Conservation (phyloP, 257 asterid species). For the Solanum ossicruentum region DNA sequence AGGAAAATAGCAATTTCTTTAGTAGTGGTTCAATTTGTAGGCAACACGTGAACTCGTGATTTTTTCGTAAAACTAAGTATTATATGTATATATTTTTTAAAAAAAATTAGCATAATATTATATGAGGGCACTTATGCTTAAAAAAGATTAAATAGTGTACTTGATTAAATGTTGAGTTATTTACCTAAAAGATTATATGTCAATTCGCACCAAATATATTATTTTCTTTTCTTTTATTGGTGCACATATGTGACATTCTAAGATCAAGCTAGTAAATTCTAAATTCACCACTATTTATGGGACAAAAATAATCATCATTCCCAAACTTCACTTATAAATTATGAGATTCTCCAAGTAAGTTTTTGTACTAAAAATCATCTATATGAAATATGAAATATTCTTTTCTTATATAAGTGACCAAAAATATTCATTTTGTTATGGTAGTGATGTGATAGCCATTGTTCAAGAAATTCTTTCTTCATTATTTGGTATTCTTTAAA, state of each 20-base stretch:
- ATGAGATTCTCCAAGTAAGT: background rate
- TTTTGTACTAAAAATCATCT: background rate
- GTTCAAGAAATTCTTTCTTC: slow-evolving; percentile 9
- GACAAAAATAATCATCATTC: background rate
- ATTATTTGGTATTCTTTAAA: slow-evolving; percentile 21
- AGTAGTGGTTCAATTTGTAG: too few relatives aligned
- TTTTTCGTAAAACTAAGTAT: too few relatives aligned
- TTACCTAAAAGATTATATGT: background rate
- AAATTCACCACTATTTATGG: background rate
- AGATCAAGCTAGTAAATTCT: background rate
- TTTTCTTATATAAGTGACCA: background rate
- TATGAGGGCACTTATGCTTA: background rate
- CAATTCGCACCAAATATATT: too few relatives aligned
- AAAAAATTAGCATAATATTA: background rate
- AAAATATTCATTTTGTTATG: slow-evolving; percentile 1
- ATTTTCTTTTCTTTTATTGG: background rate
- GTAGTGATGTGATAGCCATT: slow-evolving; percentile 12
- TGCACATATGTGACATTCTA: background rate
- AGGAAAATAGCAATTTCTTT: background rate
- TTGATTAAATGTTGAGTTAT: too few relatives aligned
- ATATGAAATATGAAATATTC: background rate
- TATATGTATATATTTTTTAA: too few relatives aligned
- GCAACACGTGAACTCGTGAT: background rate
- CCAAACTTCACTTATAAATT: background rate
- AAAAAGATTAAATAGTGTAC: too few relatives aligned